Conservation (phyloP, 345 rosid species). For the Lepidium didymum region DNA sequence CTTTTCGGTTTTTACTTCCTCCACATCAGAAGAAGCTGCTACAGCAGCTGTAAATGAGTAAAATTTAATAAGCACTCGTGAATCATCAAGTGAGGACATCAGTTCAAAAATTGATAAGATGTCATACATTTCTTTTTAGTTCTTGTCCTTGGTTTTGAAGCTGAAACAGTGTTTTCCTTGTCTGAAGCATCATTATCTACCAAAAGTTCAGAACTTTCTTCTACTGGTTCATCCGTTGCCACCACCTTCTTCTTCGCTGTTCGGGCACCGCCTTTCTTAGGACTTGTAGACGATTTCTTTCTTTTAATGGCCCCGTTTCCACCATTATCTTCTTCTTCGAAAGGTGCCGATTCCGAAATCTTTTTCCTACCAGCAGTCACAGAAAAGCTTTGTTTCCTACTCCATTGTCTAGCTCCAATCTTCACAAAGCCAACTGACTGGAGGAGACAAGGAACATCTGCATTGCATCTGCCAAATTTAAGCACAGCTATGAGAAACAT, state of each 20-base stretch:
- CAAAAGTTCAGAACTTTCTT: constrained; percentile 32
- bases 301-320: constrained; percentile 40
- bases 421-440: constrained; percentile 34
- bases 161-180: constrained; percentile 22
- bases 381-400: constrained; percentile 35
- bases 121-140: constrained; percentile 45
- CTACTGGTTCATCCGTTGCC: constrained; percentile 15
- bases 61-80: background rate
- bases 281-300: constrained; percentile 37
- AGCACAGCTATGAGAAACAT: constrained; percentile 1
- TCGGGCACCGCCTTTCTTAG: constrained; percentile 36
- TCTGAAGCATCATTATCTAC: constrained; percentile 19
- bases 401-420: constrained; percentile 38
- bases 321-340: constrained; percentile 32
- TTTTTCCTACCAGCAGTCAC: constrained; percentile 51
- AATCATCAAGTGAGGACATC: background rate
- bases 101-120: background rate
- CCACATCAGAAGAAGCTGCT: constrained; percentile 20
- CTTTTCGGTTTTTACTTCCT: constrained; percentile 51
- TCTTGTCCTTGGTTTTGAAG: constrained; percentile 11
- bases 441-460: constrained; percentile 30
- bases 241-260: constrained; percentile 50
- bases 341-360: constrained; percentile 30
- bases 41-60: constrained; percentile 29
- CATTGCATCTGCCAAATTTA: constrained; percentile 42